phyloP scores from a whole-genome alignment of 1,284 basidiomycete species.

The Puccinia brachypodii region DNA sequence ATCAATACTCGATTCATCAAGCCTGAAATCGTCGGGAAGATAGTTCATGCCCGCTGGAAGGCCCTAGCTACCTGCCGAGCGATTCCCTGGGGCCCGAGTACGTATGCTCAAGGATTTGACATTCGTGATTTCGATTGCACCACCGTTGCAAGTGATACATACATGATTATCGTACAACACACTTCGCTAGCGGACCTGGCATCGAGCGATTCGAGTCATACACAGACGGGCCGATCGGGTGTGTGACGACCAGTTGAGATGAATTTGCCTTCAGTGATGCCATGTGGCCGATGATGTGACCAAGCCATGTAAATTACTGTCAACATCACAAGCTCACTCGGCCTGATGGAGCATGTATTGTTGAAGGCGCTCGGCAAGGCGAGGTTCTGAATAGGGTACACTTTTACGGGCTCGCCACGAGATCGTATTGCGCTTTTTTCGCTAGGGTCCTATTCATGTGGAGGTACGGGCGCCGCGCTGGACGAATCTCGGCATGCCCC shows the following conservation, averaged over 20 bases:
- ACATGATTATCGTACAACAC: neutral
- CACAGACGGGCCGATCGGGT: neutral
- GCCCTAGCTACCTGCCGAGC: neutral
- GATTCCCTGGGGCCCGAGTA: neutral
- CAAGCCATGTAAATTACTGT: neutral
- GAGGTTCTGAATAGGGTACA: no score
- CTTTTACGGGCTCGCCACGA: no score
- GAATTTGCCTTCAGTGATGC: neutral
- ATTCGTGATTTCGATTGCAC: neutral
- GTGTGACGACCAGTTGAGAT: neutral
- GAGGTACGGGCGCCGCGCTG: no score
- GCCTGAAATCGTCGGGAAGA: neutral
- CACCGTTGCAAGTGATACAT: neutral
- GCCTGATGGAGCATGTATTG: no score
- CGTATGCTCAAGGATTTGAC: neutral
- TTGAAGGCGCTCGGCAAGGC: no score
- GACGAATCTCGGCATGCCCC: no score
- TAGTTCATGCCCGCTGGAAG: neutral
- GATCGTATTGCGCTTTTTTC: no score
- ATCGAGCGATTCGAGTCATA: neutral
- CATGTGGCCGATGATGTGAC: neutral
- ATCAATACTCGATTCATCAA: neutral
- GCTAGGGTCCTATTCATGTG: no score
- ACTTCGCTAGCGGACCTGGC: no score
- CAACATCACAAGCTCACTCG: no score